Percentiles rank a stretch among this genome's conserved stretches.
Conservation (phyloP, 352 stramenopile species). For the Lagenidium giganteum region DNA sequence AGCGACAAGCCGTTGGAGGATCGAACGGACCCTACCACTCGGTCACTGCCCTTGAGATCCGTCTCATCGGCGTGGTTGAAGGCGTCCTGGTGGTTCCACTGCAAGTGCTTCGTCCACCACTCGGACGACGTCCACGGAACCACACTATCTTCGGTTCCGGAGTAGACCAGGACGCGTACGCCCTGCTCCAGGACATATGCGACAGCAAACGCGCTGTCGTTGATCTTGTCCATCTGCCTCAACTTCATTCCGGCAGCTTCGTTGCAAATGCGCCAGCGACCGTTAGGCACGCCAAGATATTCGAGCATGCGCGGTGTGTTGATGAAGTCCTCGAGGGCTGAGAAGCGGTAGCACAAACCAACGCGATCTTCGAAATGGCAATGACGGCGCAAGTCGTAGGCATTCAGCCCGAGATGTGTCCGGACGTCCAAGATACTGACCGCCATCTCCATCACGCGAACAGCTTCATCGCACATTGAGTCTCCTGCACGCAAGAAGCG, state of each 20-base stretch:
- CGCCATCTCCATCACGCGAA: too few relatives aligned
- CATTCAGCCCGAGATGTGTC: too few relatives aligned
- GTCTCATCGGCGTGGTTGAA: conserved; percentile 42
- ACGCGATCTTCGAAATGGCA: too few relatives aligned
- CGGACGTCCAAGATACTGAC: too few relatives aligned
- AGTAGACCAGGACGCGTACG: conserved; percentile 85
- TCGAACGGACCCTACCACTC: too few relatives aligned
- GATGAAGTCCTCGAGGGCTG: too few relatives aligned
- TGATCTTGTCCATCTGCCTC: conserved; percentile 85
- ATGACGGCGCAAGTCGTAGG: too few relatives aligned
- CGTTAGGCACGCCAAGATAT: conserved; percentile 33
- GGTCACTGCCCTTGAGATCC: too few relatives aligned
- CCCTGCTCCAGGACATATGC: conserved; percentile 58
- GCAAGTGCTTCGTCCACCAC: conserved; percentile 82
- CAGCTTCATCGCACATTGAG: too few relatives aligned
- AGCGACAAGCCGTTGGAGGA: too few relatives aligned
- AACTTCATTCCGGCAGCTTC: conserved; percentile 42
- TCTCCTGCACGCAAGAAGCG: too few relatives aligned
- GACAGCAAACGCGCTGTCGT: conserved; percentile 83
- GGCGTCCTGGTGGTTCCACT: conserved; percentile 70
- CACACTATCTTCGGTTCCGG: conserved; percentile 91
- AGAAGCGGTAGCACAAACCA: too few relatives aligned
- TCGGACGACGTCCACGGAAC: conserved; percentile 92
- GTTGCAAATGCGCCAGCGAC: conserved; percentile 13
- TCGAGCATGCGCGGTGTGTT: conserved; percentile 16